These are phyloP conservation scores for Osmanthus fragrans DNA, from an alignment of 257 asterid genomes.

Conservation along the genomic window DNA sequence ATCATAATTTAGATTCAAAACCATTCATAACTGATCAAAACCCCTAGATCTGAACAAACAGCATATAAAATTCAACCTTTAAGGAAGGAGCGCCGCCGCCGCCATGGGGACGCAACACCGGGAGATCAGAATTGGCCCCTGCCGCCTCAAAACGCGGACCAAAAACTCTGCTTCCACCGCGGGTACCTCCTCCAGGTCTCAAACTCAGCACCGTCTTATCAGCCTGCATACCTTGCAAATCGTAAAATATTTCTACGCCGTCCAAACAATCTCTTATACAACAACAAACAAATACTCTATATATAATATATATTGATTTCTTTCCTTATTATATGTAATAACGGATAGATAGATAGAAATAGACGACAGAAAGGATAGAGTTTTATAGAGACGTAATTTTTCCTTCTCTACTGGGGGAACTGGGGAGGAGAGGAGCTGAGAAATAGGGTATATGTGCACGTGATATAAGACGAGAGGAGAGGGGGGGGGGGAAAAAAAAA, in stretches of 20 bases:
- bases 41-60: constrained; percentile 44
- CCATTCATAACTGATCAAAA: constrained; percentile 5
- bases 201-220: constrained; percentile 66
- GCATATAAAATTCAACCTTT: constrained; percentile 43
- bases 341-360: neutral
- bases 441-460: constrained; percentile 20
- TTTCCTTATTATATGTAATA: constrained; percentile 16
- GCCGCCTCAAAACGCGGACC: constrained; percentile 53
- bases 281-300: constrained; percentile 14
- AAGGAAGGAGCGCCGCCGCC: constrained; percentile 36
- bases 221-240: constrained; percentile 61
- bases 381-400: constrained; percentile 28
- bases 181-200: constrained; percentile 78
- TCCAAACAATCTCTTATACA: constrained; percentile 16
- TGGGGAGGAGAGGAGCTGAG: constrained; percentile 9
- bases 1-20: neutral
- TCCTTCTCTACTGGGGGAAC: constrained; percentile 52
- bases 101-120: constrained; percentile 47
- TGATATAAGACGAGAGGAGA: constrained; percentile 22
- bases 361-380: neutral
- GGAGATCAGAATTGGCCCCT: constrained; percentile 25
- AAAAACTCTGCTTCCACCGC: constrained; percentile 56
- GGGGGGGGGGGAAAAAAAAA: constrained; percentile 28
- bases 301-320: constrained; percentile 12
- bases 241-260: constrained; percentile 17